Evolutionary conservation across 1,284 basidiomycete genomes (phyloP), one percentile per base, ranked within the genome.

Genomic region (Moesziomyces globuligerus): DNA sequence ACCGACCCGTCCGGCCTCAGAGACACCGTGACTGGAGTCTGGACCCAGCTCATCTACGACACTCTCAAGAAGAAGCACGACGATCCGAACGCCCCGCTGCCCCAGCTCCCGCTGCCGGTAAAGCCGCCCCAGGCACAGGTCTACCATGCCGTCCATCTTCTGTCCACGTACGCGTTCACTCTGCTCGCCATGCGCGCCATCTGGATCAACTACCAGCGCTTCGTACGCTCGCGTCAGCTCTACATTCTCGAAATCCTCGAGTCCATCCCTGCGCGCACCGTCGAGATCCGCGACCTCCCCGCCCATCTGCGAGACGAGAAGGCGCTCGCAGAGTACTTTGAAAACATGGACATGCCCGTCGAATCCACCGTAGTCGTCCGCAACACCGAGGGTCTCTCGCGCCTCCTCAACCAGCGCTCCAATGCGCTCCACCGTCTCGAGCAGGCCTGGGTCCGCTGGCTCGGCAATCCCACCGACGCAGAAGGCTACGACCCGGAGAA

Each of bases 161-260:
- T 93, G 56, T 95, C 96, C 85, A 93, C 94, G 3, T 97, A 95
- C 84, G 85, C 94, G 46, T 95, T 98, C 86, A 94, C 94, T 2
- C 79, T 89, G 44, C 87, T 97, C 48, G 88, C 92, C 0, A 87
- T 98, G 64, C 89, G 88, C 57, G 91, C 91, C 83, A 88, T 96
- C 49, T 90, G 93, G 85, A 88, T 89, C 72, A 95, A 94, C 81
- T 98, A 94, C 81, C 87, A 89, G 43, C 88, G 90, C 20, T 98
- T 95, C 84, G 88, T 98, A 53, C 90, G 90, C n/a, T 89, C 92
- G 3, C 88, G 95, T 1, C 95, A 98, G 80, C 87, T 95, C 8
- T 97, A 94, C 84, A 92, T 92, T 0, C 86, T 98, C 37, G 93
- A 96, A 81, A 88, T 97, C 24, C 93, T 95, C 11, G 92, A 96